Evolutionary conservation across 176 grass and related monocot species (phyloP).

Genomic region (Oryza glaberrima): DNA sequence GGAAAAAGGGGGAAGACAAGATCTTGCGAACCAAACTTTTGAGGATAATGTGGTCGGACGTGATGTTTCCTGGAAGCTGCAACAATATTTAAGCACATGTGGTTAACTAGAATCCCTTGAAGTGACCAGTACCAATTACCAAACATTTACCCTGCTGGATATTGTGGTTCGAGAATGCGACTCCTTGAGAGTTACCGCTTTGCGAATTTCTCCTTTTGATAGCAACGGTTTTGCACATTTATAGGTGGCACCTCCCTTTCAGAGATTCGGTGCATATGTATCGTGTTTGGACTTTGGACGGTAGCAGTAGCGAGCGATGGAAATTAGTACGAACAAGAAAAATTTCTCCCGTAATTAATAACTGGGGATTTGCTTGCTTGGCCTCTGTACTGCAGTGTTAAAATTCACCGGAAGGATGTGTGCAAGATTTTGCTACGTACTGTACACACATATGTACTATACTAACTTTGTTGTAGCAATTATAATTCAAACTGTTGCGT

Average conservation of each 20-base stretch:
- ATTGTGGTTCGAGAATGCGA: conserved; percentile 28
- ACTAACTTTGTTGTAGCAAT: too few species aligned
- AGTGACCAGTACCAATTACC: conserved; percentile 33
- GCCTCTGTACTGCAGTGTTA: neutral
- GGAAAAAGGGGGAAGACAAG: neutral
- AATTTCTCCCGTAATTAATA: neutral
- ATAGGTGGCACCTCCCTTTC: conserved; percentile 42
- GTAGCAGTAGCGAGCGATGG: neutral
- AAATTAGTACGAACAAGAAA: neutral
- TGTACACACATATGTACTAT: neutral
- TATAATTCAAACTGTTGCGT: too few species aligned
- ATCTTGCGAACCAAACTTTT: conserved; percentile 31
- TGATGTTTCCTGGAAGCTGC: conserved; percentile 47
- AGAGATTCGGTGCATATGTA: conserved; percentile 7
- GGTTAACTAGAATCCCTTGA: conserved; percentile 13
- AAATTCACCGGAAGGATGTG: neutral
- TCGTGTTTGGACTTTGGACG: conserved; percentile 11
- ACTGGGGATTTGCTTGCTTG: neutral
- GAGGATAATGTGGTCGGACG: conserved; percentile 47
- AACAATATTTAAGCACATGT: conserved; percentile 26
- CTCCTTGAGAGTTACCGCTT: conserved; percentile 17
- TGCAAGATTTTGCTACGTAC: neutral
- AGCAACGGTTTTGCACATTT: conserved; percentile 38
- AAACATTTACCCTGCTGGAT: conserved; percentile 19
- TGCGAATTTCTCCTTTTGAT: conserved; percentile 32